Evolutionary conservation across 2,329 filamentous ascomycete species (phyloP), one percentile per base, ranked within the genome.

Genomic region (Westerdykella sp.): DNA sequence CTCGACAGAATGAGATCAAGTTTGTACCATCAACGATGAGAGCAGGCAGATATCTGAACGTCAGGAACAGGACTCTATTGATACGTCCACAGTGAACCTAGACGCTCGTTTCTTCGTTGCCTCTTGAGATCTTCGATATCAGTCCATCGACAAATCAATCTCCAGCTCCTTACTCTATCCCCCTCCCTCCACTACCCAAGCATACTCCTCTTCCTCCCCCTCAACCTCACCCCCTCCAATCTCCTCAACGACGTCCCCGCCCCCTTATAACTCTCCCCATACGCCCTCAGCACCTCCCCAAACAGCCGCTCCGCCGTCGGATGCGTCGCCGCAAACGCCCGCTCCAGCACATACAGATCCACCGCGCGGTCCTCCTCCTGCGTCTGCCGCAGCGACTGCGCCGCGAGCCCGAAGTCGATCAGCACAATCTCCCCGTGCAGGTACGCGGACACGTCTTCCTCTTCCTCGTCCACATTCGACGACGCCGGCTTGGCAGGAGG

Each of bases 171-270:
- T 12, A 38, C 14, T 22, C 10, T 15, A 18, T 11, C 10, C 16
- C 9, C 9, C 14, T 35, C 22, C 18, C 36, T 38, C 14, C 34
- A 12, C 14, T 71, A 97, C 22, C 93, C 93, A 54, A 98, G 66
- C 93, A 98, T 98, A 66, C 89, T 97, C 68, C 88, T 84, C 79
- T 98, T 98, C 63, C 93, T 77, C 3, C 93, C 93, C 65, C 93
- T 82, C 83, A 95, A 81, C 63, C 93, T 80, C 37, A 98, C 93
- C 52, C 95, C 91, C 64, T 95, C 89, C 48, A 98, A 69, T 65
- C 83, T 85, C 71, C 80, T 87, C 62, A 98, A 68, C 16, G 90
- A 87, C 15, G 79, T 72, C 44, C 73, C 77, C 0, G 86, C 85
- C 13, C 85, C 85, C 70, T 87, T 89, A 61, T 85, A 91, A 28